Conservation (phyloP, 805 yeast genomes). For the Spathaspora arborariae region DNA sequence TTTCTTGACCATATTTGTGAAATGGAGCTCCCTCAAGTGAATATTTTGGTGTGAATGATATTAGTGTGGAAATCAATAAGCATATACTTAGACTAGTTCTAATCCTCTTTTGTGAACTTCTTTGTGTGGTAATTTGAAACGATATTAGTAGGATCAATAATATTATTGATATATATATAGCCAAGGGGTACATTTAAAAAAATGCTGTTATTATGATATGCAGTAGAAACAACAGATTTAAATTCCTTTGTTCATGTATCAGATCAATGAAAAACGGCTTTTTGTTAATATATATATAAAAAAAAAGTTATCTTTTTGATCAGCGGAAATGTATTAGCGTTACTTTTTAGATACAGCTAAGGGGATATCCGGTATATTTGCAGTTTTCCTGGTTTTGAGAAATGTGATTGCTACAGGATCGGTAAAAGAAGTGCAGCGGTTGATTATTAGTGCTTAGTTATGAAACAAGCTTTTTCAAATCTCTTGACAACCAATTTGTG, state of each 20-base stretch:
- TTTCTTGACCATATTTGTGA: constrained; percentile 22
- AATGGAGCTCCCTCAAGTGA: constrained; percentile 30
- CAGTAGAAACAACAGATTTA: neutral
- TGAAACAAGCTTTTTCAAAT: too few species aligned
- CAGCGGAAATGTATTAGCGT: too few species aligned
- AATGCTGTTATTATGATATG: neutral
- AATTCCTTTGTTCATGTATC: neutral
- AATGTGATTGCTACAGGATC: too few species aligned
- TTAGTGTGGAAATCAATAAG: constrained; percentile 11
- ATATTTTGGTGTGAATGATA: constrained; percentile 21
- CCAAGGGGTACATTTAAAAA: constrained; percentile 15
- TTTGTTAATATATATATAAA: too few species aligned
- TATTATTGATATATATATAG: constrained; percentile 13
- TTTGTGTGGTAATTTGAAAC: constrained; percentile 10
- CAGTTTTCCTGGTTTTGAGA: too few species aligned
- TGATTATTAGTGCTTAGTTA: too few species aligned
- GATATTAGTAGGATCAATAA: constrained; percentile 14
- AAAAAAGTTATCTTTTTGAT: constrained; percentile 2
- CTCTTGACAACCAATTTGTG: too few species aligned
- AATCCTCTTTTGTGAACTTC: constrained; percentile 1
- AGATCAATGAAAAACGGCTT: neutral
- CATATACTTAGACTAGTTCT: constrained; percentile 7
- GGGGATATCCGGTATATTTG: too few species aligned
- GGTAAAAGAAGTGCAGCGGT: too few species aligned
- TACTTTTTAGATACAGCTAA: too few species aligned